Percentiles rank a stretch among this genome's conserved stretches.
Evolutionary conservation across 176 grass and related monocot genomes (phyloP).

Genomic region (Avena atlantica): DNA sequence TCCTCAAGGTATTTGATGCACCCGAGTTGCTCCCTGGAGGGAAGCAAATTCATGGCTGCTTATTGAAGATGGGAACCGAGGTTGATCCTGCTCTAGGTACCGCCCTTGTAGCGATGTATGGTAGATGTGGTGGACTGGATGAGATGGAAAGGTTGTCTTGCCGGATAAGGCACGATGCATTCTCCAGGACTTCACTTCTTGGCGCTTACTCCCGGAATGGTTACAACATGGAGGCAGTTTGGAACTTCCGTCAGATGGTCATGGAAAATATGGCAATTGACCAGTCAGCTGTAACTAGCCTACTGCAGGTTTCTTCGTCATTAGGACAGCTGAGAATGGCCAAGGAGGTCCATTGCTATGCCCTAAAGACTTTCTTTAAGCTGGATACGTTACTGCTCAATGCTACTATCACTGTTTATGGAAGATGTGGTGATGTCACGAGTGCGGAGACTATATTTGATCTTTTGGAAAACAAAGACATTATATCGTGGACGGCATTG

Average conservation of each 20-base stretch:
- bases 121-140: conserved; percentile 62
- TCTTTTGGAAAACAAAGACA: conserved; percentile 52
- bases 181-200: conserved; percentile 57
- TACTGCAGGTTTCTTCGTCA: conserved; percentile 60
- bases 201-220: conserved; percentile 62
- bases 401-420: conserved; percentile 69
- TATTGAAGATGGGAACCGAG: conserved; percentile 70
- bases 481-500: conserved; percentile 75
- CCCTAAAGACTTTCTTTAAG: conserved; percentile 51
- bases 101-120: conserved; percentile 70
- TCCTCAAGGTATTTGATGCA: conserved; percentile 61
- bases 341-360: conserved; percentile 67
- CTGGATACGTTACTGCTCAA: conserved; percentile 60
- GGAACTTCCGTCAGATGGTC: conserved; percentile 61
- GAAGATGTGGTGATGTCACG: conserved; percentile 57
- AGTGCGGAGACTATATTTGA: conserved; percentile 59
- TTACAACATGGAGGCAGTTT: conserved; percentile 50
- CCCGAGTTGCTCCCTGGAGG: conserved; percentile 46
- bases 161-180: conserved; percentile 54
- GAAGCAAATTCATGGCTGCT: conserved; percentile 68
- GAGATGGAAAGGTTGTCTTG: conserved; percentile 55
- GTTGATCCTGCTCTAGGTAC: conserved; percentile 54
- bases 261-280: conserved; percentile 46
- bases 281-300: conserved; percentile 54
- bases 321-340: conserved; percentile 45